Conservation (phyloP, 331 rosid species). For the Malus hybrid region DNA sequence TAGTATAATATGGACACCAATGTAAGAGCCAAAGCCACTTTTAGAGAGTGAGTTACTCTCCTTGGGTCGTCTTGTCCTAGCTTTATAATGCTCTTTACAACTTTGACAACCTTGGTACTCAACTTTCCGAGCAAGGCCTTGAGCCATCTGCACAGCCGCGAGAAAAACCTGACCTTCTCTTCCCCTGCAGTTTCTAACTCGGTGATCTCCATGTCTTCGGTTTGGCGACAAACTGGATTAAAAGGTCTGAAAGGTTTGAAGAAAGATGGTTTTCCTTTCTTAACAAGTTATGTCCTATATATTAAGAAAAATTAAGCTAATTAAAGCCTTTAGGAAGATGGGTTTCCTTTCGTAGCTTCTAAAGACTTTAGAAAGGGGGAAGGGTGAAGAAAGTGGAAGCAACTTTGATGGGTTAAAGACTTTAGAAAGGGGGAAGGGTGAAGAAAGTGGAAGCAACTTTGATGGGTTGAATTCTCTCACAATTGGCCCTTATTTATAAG, state of each 20-base stretch:
- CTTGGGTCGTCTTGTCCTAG: conserved; percentile 84
- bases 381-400: conserved; percentile 6
- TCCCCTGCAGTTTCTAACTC: conserved; percentile 20
- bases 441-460: conserved; percentile 14
- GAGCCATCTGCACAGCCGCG: conserved; percentile 7
- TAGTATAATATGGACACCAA: conserved; percentile 72
- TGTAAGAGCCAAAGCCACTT: conserved; percentile 87
- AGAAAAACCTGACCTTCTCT: conserved; percentile 18
- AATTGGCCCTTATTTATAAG: conserved; percentile 36
- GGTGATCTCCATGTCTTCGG: conserved; percentile 38
- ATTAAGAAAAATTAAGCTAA: background rate
- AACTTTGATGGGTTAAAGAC: conserved; percentile 9
- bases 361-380: background rate
- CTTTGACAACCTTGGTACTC: conserved; percentile 27
- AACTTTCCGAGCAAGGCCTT: conserved; percentile 26
- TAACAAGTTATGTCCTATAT: background rate
- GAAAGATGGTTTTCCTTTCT: background rate
- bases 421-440: background rate
- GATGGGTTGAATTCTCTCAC: background rate
- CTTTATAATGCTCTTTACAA: conserved; percentile 34
- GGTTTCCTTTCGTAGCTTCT: conserved; percentile 4
- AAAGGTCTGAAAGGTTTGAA: background rate
- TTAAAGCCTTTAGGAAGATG: background rate
- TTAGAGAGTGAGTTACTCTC: conserved; percentile 73
- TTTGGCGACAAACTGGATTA: background rate